Conservation (phyloP, 805 yeast species). For the Saccharomycopsis oosterbeekiorum region DNA sequence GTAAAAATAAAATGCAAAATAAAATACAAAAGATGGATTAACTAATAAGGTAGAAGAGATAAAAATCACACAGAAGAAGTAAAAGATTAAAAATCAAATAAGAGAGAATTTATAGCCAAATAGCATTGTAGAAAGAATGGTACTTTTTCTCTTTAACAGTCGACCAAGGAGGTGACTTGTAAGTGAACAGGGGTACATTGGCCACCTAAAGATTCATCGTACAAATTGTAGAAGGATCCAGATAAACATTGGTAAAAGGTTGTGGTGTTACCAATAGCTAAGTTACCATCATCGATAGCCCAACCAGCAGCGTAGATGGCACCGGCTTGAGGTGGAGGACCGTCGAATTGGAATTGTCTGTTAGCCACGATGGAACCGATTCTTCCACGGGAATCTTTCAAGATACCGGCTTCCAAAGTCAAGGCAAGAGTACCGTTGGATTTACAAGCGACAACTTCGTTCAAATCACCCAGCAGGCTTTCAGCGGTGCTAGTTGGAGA, state of each 20-base stretch:
- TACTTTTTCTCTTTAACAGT: conserved; percentile 23
- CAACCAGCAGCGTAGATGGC: conserved; percentile 55
- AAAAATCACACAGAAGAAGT: not conserved
- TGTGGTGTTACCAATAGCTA: conserved; percentile 47
- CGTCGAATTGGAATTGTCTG: conserved; percentile 72
- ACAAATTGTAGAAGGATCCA: conserved; percentile 60
- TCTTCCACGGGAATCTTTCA: conserved; percentile 50
- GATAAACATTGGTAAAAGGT: conserved; percentile 57
- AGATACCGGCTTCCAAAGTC: conserved; percentile 38
- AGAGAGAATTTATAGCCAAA: not conserved
- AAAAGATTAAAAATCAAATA: not conserved
- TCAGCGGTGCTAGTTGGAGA: conserved; percentile 24
- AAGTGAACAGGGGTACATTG: conserved; percentile 51
- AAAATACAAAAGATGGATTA: not conserved
- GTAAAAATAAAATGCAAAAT: conserved; percentile 1
- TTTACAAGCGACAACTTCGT: conserved; percentile 21
- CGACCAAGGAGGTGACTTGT: conserved; percentile 38
- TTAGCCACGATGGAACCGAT: conserved; percentile 64
- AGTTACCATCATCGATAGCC: conserved; percentile 44
- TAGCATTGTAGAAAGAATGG: not conserved
- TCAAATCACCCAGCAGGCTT: conserved; percentile 14
- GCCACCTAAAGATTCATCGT: conserved; percentile 42
- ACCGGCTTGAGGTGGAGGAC: conserved; percentile 72
- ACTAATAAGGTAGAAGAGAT: not conserved
- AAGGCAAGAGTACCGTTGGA: conserved; percentile 37